Conservation (phyloP, 2,329 filamentous ascomycete species). For the Fragosphaeria purpurea region DNA sequence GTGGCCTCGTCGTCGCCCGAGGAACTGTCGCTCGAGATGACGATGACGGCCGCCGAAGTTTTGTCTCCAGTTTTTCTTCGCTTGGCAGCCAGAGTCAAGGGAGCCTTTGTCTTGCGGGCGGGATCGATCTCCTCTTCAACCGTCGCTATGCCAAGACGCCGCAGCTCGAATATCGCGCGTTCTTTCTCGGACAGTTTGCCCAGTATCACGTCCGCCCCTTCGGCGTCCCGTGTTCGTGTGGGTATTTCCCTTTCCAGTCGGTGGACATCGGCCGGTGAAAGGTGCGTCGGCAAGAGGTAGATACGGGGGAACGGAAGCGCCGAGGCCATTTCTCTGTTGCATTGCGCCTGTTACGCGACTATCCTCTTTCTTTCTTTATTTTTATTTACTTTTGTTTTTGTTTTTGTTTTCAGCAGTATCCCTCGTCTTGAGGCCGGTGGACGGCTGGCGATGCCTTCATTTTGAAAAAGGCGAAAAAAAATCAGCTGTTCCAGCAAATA, state of each 20-base stretch:
- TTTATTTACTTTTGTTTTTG: not conserved
- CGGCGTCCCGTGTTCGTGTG: slow-evolving; percentile 58
- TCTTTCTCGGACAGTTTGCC: slow-evolving; percentile 61
- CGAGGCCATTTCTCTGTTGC: not conserved
- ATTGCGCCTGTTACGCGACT: not conserved
- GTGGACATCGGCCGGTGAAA: slow-evolving; percentile 53
- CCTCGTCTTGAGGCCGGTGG: not conserved
- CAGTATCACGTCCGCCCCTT: slow-evolving; percentile 63
- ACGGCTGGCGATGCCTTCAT: not conserved
- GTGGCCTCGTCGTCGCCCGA: slow-evolving; percentile 17
- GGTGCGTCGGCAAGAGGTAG: slow-evolving; percentile 62
- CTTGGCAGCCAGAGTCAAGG: slow-evolving; percentile 9
- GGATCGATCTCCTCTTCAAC: slow-evolving; percentile 30
- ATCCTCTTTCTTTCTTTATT: not conserved
- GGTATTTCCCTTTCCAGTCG: slow-evolving; percentile 54
- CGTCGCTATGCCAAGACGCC: slow-evolving; percentile 52
- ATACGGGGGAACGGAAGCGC: slow-evolving; percentile 47
- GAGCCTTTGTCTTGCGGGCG: too few species aligned
- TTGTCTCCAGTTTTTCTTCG: slow-evolving; percentile 2
- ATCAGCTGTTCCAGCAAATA: too few species aligned
- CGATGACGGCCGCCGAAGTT: not conserved
- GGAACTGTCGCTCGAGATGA: slow-evolving; percentile 12
- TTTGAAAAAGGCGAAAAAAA: not conserved
- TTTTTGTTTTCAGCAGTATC: not conserved
- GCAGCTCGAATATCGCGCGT: slow-evolving; percentile 68